A percentile compares a stretch with the other conserved stretches of the same genome.
phyloP scores from a whole-genome alignment of 352 stramenopile species.

The Phytophthora sansomeana region DNA sequence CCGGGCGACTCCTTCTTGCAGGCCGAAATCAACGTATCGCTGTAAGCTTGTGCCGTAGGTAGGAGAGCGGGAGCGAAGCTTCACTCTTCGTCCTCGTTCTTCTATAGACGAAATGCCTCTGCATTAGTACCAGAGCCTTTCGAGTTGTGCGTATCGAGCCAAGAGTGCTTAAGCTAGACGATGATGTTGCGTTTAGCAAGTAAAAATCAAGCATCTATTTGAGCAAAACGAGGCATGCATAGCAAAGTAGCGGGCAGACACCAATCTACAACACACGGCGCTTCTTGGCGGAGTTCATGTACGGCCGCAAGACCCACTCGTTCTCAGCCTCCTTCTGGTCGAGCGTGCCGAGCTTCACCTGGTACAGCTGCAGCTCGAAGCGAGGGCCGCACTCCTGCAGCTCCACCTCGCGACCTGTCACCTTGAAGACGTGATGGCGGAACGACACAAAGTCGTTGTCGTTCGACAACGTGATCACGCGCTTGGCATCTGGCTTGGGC shows the following conservation, averaged over 20 bases:
- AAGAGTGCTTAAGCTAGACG: background rate
- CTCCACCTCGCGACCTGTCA: conserved; percentile 92
- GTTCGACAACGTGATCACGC: conserved; percentile 98
- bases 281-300: conserved; percentile 99
- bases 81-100: background rate
- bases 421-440: conserved; percentile 99
- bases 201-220: conserved; percentile 53
- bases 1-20: conserved; percentile 90
- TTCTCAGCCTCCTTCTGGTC: conserved; percentile 99
- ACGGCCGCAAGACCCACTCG: conserved; percentile 99
- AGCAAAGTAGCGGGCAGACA: conserved; percentile 1
- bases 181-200: conserved; percentile 9
- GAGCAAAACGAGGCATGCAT: conserved; percentile 23
- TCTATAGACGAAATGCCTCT: conserved; percentile 16
- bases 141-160: conserved; percentile 2
- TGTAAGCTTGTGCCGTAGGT: conserved; percentile 49
- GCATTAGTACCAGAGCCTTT: conserved; percentile 7
- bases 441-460: conserved; percentile 99
- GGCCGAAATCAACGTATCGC: conserved; percentile 88
- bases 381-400: conserved; percentile 96
- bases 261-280: conserved; percentile 85
- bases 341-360: conserved; percentile 97
- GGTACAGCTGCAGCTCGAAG: conserved; percentile 99
- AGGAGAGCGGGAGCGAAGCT: conserved; percentile 8
- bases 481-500: conserved; percentile 95